A percentile compares a stretch with the other conserved stretches of the same genome.
These are phyloP conservation scores for Sporothrix inflata DNA, from an alignment of 2,329 filamentous ascomycete genomes.

Conservation along the genomic window DNA sequence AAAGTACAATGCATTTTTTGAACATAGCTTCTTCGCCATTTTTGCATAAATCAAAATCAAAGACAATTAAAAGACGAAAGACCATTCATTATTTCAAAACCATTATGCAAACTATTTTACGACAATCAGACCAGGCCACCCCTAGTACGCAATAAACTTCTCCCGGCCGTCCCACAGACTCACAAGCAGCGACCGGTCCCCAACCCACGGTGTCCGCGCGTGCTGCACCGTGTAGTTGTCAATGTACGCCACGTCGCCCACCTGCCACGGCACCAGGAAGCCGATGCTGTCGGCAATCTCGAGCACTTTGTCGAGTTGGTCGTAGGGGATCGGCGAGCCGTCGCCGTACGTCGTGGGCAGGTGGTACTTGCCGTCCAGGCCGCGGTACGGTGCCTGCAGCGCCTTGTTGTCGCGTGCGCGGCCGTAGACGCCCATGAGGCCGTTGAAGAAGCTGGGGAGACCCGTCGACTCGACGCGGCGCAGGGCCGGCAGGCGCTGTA, in stretches of 20 bases:
- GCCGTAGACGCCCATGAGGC: slow-evolving; percentile 30
- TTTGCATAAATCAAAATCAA: background rate
- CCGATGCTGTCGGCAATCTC: slow-evolving; percentile 28
- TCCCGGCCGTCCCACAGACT: slow-evolving; percentile 30
- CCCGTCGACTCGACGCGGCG: slow-evolving; percentile 29
- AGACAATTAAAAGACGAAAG: too few relatives aligned
- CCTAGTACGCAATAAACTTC: slow-evolving; percentile 16
- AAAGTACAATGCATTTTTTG: background rate
- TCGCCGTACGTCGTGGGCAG: slow-evolving; percentile 31
- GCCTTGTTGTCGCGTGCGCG: slow-evolving; percentile 23
- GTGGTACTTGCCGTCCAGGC: slow-evolving; percentile 24
- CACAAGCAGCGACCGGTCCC: slow-evolving; percentile 26
- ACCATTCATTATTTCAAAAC: too few relatives aligned
- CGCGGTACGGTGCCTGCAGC: slow-evolving; percentile 26
- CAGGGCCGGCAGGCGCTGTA: slow-evolving; percentile 30
- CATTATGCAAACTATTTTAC: background rate
- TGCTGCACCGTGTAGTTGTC: slow-evolving; percentile 32
- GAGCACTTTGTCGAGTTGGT: slow-evolving; percentile 28
- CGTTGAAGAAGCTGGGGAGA: slow-evolving; percentile 27
- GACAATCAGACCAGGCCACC: background rate
- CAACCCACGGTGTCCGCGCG: slow-evolving; percentile 27
- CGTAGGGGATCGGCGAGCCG: slow-evolving; percentile 25
- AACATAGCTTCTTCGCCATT: background rate
- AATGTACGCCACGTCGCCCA: slow-evolving; percentile 30
- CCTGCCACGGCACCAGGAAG: slow-evolving; percentile 32